phyloP scores from a whole-genome alignment of 2,329 filamentous ascomycete species.

The Colletotrichum sp. region DNA sequence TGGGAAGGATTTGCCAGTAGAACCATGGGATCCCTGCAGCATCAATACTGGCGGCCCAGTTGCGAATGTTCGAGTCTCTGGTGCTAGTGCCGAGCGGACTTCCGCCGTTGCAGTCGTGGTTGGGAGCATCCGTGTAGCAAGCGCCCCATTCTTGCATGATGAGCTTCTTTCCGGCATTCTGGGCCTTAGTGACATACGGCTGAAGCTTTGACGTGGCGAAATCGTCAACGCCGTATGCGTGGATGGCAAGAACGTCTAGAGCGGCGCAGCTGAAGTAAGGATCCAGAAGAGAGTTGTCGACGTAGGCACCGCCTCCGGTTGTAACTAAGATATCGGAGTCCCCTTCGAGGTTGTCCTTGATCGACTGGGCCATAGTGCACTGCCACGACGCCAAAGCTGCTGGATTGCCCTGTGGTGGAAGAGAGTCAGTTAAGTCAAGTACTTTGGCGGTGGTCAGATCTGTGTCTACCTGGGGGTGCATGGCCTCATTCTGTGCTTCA shows the following conservation, averaged over 20 bases:
- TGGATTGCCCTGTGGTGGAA: conserved; percentile 17
- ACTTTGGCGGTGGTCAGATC: background rate
- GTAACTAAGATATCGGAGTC: conserved; percentile 22
- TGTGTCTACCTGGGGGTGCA: conserved; percentile 21
- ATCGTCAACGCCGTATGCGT: conserved; percentile 31
- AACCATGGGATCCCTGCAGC: conserved; percentile 34
- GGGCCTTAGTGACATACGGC: conserved; percentile 28
- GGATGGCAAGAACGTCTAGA: conserved; percentile 24
- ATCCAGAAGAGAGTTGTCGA: conserved; percentile 22
- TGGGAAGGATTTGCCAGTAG: conserved; percentile 38
- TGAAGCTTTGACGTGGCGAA: conserved; percentile 25
- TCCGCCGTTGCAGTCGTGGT: conserved; percentile 29
- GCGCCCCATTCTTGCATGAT: conserved; percentile 34
- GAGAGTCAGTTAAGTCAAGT: background rate
- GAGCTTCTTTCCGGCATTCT: conserved; percentile 32
- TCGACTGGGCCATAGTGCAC: conserved; percentile 26
- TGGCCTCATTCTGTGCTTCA: conserved; percentile 26
- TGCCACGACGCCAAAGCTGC: conserved; percentile 23
- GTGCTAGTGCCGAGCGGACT: conserved; percentile 6
- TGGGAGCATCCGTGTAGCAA: conserved; percentile 31
- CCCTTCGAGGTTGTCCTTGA: conserved; percentile 24
- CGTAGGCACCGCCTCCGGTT: conserved; percentile 23
- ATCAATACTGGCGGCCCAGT: conserved; percentile 30
- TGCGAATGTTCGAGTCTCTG: conserved; percentile 29
- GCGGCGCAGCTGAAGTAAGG: conserved; percentile 16